These are phyloP conservation scores for Veloboletus limbatus DNA, from an alignment of 1,284 basidiomycete species.

Conservation along the genomic window DNA sequence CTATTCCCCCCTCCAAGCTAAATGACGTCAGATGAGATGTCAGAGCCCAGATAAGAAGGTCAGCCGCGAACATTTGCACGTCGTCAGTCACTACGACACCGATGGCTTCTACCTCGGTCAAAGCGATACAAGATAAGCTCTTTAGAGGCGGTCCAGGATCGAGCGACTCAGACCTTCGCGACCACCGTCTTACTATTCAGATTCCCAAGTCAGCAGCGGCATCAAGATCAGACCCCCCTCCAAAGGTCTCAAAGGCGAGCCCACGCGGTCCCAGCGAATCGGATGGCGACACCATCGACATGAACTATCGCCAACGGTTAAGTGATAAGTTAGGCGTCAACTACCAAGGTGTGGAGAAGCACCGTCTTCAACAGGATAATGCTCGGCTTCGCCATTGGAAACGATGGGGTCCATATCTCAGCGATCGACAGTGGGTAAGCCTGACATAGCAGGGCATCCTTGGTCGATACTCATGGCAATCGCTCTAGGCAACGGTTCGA, in stretches of 20 bases:
- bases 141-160: slow-evolving; percentile 48
- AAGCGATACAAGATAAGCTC: slow-evolving; percentile 74
- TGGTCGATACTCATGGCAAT: slow-evolving; percentile 9
- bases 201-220: slow-evolving; percentile 60
- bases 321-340: slow-evolving; percentile 53
- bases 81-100: background rate
- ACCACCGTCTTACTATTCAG: slow-evolving; percentile 66
- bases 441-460: background rate
- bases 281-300: slow-evolving; percentile 22
- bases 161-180: slow-evolving; percentile 34
- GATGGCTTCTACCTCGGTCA: slow-evolving; percentile 44
- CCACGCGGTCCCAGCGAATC: slow-evolving; percentile 30
- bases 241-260: slow-evolving; percentile 45
- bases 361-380: slow-evolving; percentile 71
- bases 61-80: background rate
- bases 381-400: slow-evolving; percentile 86
- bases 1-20: background rate
- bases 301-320: slow-evolving; percentile 57
- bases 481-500: slow-evolving; percentile 83
- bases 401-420: slow-evolving; percentile 96
- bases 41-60: slow-evolving; percentile 7
- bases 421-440: slow-evolving; percentile 94
- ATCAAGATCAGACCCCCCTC: slow-evolving; percentile 36
- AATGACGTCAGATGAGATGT: slow-evolving; percentile 24
- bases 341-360: slow-evolving; percentile 66